Percentiles rank a stretch among this genome's conserved stretches.
phyloP scores from a whole-genome alignment of 148 eudicot genomes.

The Rhododendron vialii region DNA sequence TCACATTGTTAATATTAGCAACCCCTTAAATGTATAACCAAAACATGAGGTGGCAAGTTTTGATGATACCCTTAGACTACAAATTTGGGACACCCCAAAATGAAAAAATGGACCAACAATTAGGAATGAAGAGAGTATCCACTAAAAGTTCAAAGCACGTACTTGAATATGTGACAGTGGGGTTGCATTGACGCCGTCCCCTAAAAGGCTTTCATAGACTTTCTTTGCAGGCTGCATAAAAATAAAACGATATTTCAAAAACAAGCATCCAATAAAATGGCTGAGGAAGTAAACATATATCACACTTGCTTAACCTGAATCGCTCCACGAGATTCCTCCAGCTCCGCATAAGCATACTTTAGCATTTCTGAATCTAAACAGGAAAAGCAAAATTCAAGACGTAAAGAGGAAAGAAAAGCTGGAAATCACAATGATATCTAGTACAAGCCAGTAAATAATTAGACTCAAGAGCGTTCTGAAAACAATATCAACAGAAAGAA shows the following conservation, averaged over 20 bases:
- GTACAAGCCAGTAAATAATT: neutral
- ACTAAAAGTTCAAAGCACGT: conserved; percentile 17
- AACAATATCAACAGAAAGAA: neutral
- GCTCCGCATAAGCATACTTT: conserved; percentile 90
- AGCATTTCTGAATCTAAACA: conserved; percentile 75
- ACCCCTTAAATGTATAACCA: no score
- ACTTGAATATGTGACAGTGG: conserved; percentile 92
- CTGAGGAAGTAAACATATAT: neutral
- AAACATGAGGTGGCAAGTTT: no score
- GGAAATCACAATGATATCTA: neutral
- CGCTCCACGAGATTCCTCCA: conserved; percentile 97
- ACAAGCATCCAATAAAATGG: neutral
- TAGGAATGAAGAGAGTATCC: neutral
- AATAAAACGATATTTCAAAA: neutral
- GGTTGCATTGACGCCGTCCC: conserved; percentile 64
- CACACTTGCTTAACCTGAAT: conserved; percentile 52
- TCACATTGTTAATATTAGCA: no score
- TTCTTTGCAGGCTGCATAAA: conserved; percentile 79
- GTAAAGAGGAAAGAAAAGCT: neutral
- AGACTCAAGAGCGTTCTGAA: neutral
- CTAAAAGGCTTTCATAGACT: conserved; percentile 77
- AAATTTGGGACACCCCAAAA: neutral
- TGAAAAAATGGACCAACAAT: neutral
- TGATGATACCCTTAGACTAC: no score
- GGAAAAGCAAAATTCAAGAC: neutral